Conservation (phyloP, 192 early-diverging fungal species). For the Backusella sp. region DNA sequence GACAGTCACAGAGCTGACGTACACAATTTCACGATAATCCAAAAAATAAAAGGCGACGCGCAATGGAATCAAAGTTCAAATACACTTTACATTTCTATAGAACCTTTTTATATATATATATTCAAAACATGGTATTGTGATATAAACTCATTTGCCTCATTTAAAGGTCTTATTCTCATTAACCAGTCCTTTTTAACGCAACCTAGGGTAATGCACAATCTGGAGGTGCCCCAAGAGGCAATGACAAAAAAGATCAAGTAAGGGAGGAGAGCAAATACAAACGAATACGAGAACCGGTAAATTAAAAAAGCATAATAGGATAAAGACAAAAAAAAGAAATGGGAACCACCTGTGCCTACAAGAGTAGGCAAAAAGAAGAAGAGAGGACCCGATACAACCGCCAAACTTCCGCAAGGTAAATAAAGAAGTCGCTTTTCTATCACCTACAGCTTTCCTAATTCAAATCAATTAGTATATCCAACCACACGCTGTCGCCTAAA, state of each 20-base stretch:
- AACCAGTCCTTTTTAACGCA: background rate
- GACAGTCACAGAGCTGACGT: background rate
- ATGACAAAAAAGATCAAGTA: constrained; percentile 51
- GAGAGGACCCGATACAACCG: constrained; percentile 85
- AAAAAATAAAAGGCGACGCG: background rate
- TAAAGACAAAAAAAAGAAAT: constrained; percentile 86
- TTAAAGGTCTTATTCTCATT: background rate
- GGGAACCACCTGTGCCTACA: constrained; percentile 97
- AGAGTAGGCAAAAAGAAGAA: constrained; percentile 98
- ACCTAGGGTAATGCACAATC: constrained; percentile 85
- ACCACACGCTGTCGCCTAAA: constrained; percentile 96
- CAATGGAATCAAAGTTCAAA: background rate
- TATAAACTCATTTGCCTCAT: background rate
- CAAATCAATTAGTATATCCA: constrained; percentile 75
- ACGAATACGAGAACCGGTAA: no score
- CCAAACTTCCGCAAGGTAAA: constrained; percentile 90
- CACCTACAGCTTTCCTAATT: background rate
- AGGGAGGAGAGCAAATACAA: no score
- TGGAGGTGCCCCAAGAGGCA: constrained; percentile 64
- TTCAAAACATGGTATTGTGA: background rate
- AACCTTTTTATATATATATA: background rate
- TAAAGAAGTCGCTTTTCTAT: no score
- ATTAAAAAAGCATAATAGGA: constrained; percentile 37
- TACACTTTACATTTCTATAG: background rate
- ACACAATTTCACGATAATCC: background rate